Evolutionary conservation across 495 filamentous ascomycete genomes (phyloP), one percentile per base, ranked within the genome.

Genomic region (Diplogelasinospora grovesii): DNA sequence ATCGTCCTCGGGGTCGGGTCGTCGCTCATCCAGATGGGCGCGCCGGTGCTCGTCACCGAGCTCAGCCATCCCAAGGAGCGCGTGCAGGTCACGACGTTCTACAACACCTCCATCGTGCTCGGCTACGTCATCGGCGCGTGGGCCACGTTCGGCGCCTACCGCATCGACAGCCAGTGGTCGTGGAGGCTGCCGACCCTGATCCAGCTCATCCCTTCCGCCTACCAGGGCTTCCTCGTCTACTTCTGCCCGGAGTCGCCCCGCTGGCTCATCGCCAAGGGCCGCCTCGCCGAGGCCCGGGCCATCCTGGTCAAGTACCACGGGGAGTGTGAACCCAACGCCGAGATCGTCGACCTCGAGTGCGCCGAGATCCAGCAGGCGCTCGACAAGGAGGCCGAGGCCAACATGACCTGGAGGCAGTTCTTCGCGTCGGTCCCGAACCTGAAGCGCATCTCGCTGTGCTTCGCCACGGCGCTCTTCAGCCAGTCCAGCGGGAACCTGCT

Each of bases 1-100:
- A 69, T 75, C 39, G 43, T 82, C n/a, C 64, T 83, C 13, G 78
- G 78, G 10, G 77, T 79, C 39, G 75, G 77, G 41, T 71, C 78
- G 36, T 68, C 70, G n/a, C 75, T 79, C 52, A 75, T 71, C 37
- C 77, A 78, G 45, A 69, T 77, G 24, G 73, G 74, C 25, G 75
- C 70, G 2, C 74, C 77, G 7, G 59, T 68, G 1, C 47, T 81
- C 43, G 67, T 83, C n/a, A 77, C 70, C 36, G 81, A 83, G 43
- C 61, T 83, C 9, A 61, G 64, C 0, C 72, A 81, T 57, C 76
- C 74, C 21, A 75, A 75, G 24, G 71, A 82, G 47, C 66, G 77
- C 28, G 49, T 71, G n/a, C 68, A 76, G 19, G 57, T 81, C 40
- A 80, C 73, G 2, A 74, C 72, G 3, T 61, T 83, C 2, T 82